Conservation (phyloP, 83 land plant genomes). For the Larix sibirica region DNA sequence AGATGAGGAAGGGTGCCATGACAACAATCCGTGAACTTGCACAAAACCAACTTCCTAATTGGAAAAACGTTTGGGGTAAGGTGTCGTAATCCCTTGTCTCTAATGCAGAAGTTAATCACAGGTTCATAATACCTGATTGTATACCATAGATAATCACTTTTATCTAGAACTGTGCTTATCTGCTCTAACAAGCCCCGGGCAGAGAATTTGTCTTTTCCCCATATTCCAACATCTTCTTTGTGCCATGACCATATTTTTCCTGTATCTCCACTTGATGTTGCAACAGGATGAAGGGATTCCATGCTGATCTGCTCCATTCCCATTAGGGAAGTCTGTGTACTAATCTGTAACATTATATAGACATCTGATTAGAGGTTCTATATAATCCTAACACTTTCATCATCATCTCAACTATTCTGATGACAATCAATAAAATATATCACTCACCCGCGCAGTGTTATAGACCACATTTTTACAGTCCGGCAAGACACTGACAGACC, state of each 20-base stretch:
- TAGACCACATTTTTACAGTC: slow-evolving; percentile 73
- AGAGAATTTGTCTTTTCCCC: slow-evolving; percentile 22
- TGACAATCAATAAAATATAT: not conserved
- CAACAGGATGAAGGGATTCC: slow-evolving; percentile 3
- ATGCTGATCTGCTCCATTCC: slow-evolving; percentile 24
- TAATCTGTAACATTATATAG: slow-evolving; percentile 20
- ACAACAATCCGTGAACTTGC: not conserved
- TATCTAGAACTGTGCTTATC: slow-evolving; percentile 50
- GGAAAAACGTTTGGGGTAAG: no score
- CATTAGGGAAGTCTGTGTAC: slow-evolving; percentile 37
- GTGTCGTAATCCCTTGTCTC: no score
- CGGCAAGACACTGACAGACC: slow-evolving; percentile 94
- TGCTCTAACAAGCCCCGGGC: slow-evolving; percentile 64
- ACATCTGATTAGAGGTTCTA: not conserved
- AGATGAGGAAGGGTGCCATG: no score
- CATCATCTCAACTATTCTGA: not conserved
- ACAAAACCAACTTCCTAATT: no score
- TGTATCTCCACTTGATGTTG: not conserved
- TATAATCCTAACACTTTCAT: not conserved
- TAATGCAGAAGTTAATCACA: no score
- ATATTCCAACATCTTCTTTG: slow-evolving; percentile 27
- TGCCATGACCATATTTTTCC: slow-evolving; percentile 43
- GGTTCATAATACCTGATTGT: slow-evolving; percentile 50
- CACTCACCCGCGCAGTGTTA: slow-evolving; percentile 82
- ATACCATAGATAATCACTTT: slow-evolving; percentile 90